Base-by-base conservation (phyloP, 768 basidiomycete genomes). In the Scleroderma citrinum region DNA sequence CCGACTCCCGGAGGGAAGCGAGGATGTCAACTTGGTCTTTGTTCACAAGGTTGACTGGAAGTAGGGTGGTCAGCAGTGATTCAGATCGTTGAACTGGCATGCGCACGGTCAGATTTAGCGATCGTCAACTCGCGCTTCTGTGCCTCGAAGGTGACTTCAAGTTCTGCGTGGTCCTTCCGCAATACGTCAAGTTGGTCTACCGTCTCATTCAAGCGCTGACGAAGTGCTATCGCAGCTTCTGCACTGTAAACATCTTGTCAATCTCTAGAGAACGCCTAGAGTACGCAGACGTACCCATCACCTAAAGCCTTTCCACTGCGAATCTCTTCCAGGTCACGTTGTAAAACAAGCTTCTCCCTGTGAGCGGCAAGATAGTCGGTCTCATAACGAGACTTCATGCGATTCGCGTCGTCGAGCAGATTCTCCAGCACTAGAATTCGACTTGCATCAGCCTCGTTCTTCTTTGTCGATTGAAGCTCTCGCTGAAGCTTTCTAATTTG, bases 11-110 rank as follows among this genome's bases (percentile, higher is more conserved):
- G 23, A 96, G 71, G 6, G 82, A 82, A 2, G 83, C 77, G 29
- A 98, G 82, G 50, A 94, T 92, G 46, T 94, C 93, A 19, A 93
- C 72, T 63, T 97, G 92, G 62, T 96, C 92, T 64, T 90, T 92
- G 72, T 92, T 88, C 39, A 97, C 86, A 38, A 98, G 76, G 39
- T 81, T 87, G 60, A 97, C 93, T 95, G 59, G 12, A 30, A 32
- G 40, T 5, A 41, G 16, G 56, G 34, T 23, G 17, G 24, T 39
- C 24, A 40, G 53, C 10, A 50, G 57, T 42, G 7, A 54, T 49
- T 32, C 31, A 21, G n/a, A 10, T 5, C 16, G 41, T 24, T 5
- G 13, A 12, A 36, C 34, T 1, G 46, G 46, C 20, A 13, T 14
- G 71, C 85, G 58, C 57, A 95, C 93, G 64, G 62, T 95, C 87